Base-by-base conservation (phyloP, 257 asterid genomes). In the Coffea canephora region DNA sequence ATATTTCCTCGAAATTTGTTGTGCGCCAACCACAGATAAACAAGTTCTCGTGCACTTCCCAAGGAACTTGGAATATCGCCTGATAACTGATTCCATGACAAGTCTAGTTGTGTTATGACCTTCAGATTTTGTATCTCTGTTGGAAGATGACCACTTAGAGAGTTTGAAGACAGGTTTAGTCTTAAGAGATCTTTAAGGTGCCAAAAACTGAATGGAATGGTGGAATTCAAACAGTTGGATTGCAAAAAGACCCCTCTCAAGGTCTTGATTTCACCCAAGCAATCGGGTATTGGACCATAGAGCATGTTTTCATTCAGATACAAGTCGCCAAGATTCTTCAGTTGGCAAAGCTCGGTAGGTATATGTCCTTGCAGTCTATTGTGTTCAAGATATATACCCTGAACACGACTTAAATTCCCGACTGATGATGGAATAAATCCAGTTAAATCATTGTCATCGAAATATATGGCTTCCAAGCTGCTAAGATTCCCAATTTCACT, bases 251-350 rank as follows among this genome's bases (percentile, higher is more conserved):
- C 49, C 73, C 81, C n/a, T 80, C 90, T 83, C 80, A 91, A 34
- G 59, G 87, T 77, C 25, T 84, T 82, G 39, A 90, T 55, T n/a
- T 82, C 86, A 49, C 93, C 94, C 52, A 91, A 78, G 83, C 94
- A 91, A n/a, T 78, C 81, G n/a, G 94, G 94, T 67, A 91, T 87
- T 0, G 87, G 41, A 15, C 97, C 97, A 31, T 66, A 21, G 36
- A 91, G 77, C 76, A 8, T 74, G 68, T 91, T 90, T 39, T 84
- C 45, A 74, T 83, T 84, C 71, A 85, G 39, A 59, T 84, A 83
- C 48, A 91, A 59, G 71, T 80, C 87, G 41, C 91, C 94, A 49
- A 90, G 85, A 45, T 72, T 81, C 39, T 52, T 39, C n/a, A 87
- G 45, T 41, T 82, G 73, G 80, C 94, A 91, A 79, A 91, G 82